Percentiles rank a stretch among this genome's conserved stretches.
These are phyloP conservation scores for Aspergillus baeticus DNA, from an alignment of 495 filamentous ascomycete species.

Conservation along the genomic window DNA sequence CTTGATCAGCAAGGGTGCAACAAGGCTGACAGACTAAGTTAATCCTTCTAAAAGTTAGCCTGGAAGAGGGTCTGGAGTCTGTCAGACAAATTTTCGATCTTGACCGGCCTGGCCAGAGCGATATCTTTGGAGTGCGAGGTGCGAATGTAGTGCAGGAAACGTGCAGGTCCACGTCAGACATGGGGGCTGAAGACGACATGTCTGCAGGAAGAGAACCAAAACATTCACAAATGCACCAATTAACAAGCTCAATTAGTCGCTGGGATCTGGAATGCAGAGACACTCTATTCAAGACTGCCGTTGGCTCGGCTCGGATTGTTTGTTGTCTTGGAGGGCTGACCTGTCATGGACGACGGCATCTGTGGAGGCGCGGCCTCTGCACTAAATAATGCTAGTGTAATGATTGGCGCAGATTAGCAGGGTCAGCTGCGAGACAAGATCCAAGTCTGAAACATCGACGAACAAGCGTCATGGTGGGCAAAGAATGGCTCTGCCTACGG, in stretches of 20 bases:
- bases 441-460: too few species aligned
- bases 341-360: too few species aligned
- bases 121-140: too few species aligned
- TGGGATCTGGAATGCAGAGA: background rate
- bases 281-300: background rate
- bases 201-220: background rate
- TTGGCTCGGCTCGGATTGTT: too few species aligned
- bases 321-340: background rate
- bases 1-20: too few species aligned
- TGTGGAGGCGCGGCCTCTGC: background rate
- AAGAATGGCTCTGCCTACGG: background rate
- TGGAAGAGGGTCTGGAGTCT: too few species aligned
- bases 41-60: too few species aligned
- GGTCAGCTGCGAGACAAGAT: background rate
- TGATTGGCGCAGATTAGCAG: background rate
- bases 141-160: background rate
- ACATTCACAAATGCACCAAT: background rate
- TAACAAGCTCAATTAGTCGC: background rate
- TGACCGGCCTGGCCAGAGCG: too few species aligned
- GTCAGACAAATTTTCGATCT: too few species aligned
- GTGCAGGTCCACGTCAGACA: background rate
- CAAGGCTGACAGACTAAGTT: too few species aligned
- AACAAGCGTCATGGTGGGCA: too few species aligned
- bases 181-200: conserved; percentile 1
- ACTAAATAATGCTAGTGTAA: background rate